Evolutionary conservation across 495 filamentous ascomycete genomes (phyloP), one percentile per base, ranked within the genome.

Genomic region (Penicillium canariense): DNA sequence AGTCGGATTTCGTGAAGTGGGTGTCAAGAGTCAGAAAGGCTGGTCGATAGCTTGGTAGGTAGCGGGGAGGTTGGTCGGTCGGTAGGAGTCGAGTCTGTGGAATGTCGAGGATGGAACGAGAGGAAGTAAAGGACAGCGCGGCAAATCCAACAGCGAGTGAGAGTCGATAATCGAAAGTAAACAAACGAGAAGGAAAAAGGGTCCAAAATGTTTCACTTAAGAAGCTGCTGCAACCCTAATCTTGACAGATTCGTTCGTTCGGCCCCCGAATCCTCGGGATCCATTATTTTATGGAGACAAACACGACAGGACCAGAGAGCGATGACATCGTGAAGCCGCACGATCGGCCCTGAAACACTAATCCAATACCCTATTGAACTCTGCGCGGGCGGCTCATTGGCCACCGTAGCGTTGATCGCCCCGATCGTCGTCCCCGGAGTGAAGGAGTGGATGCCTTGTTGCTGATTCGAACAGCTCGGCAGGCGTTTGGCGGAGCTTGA

Each of bases 291-390:
- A 43, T 50, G 38, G 46, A 50, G 36, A 17, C 25, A 1, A 20
- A 44, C 36, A 39, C 18, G n/a, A 22, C 18, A 39, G 9, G 42
- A 32, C 27, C n/a, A n/a, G 38, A 38, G 26, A 31, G 18, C 26
- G 54, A 56, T 51, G 54, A 32, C 48, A 56, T 56, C 22, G 48
- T 30, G 48, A 50, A 31, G 31, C 17, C 40, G 30, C 20, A 27
- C 18, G 23, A 50, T 50, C 46, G 32, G 38, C 46, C 34, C 54
- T 56, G 54, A 56, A 56, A 56, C 54, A 27, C 54, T 56, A 56
- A 56, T 15, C 36, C 20, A 38, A 14, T 50, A 38, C 46, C 50
- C 53, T 56, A 56, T 56, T 46, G 53, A 56, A 55, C 28, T 40
- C 23, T 44, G 34, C 22, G 40, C 22, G 6, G 7, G 14, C 17